These are phyloP conservation scores for Guyanaporus albipodus DNA, from an alignment of 768 basidiomycete genomes.

Conservation along the genomic window DNA sequence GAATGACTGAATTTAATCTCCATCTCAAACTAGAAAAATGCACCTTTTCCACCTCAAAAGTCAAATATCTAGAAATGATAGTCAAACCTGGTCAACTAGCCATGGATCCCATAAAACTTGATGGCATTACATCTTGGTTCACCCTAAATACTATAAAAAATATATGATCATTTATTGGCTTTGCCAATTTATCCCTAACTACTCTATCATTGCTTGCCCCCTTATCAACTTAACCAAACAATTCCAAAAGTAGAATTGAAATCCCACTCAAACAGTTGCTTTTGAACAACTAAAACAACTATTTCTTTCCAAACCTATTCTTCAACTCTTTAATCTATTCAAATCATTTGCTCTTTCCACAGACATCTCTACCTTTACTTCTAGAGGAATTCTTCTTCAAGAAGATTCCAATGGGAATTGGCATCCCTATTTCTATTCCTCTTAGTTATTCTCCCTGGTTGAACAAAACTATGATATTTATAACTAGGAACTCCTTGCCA, in stretches of 20 bases:
- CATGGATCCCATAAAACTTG: background rate
- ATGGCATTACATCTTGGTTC: background rate
- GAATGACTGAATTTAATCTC: background rate
- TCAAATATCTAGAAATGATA: background rate
- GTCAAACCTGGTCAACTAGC: background rate
- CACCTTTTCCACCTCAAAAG: background rate
- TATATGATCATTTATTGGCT: background rate
- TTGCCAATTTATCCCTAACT: background rate
- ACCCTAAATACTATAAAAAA: background rate
- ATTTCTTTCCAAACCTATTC: background rate
- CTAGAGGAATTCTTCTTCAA: background rate
- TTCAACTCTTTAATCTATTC: background rate
- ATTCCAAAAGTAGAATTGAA: too few species aligned
- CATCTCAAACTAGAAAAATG: background rate
- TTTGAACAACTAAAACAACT: background rate
- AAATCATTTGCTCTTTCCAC: background rate
- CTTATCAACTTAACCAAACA: background rate
- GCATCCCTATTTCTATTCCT: background rate
- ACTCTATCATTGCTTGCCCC: background rate
- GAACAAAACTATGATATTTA: background rate
- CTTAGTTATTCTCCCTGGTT: background rate
- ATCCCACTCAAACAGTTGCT: too few species aligned
- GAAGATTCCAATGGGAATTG: background rate
- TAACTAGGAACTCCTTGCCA: background rate
- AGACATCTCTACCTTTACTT: background rate